A percentile compares a stretch with the other conserved stretches of the same genome.
These are phyloP conservation scores for Ceratobasidium sp. DNA, from an alignment of 1,284 basidiomycete genomes.

Conservation along the genomic window DNA sequence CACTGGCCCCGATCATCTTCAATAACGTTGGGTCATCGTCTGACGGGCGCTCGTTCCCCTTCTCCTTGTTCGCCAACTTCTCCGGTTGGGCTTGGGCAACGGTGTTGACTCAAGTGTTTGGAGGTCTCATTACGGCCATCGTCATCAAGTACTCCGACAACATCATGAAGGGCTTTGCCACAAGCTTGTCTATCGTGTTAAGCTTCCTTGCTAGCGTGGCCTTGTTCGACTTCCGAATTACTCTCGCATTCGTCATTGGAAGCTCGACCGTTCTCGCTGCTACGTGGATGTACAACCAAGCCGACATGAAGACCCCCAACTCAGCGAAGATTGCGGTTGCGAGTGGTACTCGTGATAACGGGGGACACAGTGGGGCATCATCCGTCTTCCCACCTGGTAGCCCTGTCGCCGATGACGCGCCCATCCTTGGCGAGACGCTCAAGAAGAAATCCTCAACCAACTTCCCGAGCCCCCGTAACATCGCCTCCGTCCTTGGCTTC, in stretches of 20 bases:
- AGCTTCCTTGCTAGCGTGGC: constrained; percentile 90
- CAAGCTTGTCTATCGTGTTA: constrained; percentile 90
- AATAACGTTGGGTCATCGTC: constrained; percentile 49
- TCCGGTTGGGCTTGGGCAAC: constrained; percentile 92
- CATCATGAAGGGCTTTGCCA: constrained; percentile 94
- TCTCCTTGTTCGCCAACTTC: constrained; percentile 72
- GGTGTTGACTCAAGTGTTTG: constrained; percentile 87
- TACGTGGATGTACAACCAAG: constrained; percentile 91
- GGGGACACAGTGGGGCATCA: constrained; percentile 38
- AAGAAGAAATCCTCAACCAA: constrained; percentile 41
- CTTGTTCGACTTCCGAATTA: constrained; percentile 89
- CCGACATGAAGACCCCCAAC: constrained; percentile 42
- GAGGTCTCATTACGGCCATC: constrained; percentile 89
- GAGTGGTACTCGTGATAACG: constrained; percentile 25
- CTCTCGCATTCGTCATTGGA: constrained; percentile 84
- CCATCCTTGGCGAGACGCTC: constrained; percentile 45
- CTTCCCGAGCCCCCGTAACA: constrained; percentile 44
- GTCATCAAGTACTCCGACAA: constrained; percentile 90
- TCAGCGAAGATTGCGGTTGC: constrained; percentile 40
- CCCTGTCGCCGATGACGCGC: constrained; percentile 44
- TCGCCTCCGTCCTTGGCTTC: constrained; percentile 42
- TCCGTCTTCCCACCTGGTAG: constrained; percentile 43
- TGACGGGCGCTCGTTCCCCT: constrained; percentile 47
- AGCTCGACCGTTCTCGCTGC: constrained; percentile 83
- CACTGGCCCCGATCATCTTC: constrained; percentile 84